Evolutionary conservation across 805 yeast species (phyloP).

Genomic region (Pichia scutulata): DNA sequence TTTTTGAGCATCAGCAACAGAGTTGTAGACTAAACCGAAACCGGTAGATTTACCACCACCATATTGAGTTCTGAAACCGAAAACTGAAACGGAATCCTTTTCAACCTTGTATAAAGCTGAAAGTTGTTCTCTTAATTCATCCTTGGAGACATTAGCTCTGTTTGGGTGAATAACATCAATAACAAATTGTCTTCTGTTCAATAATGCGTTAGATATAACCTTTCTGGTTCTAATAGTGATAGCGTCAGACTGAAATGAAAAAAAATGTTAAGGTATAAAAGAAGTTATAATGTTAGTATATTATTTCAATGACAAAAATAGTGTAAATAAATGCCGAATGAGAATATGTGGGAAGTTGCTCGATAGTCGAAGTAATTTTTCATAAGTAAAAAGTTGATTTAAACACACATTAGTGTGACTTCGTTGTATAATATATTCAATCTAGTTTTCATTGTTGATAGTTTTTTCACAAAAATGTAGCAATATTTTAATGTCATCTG

Average conservation of each 20-base stretch:
- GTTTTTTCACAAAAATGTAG: too few species aligned
- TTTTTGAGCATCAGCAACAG: conserved; percentile 94
- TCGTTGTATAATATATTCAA: too few species aligned
- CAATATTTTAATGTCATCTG: too few species aligned
- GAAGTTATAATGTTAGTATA: conserved; percentile 19
- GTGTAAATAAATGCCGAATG: not conserved
- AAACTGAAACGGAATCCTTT: conserved; percentile 76
- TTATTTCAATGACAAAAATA: not conserved
- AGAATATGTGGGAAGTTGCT: too few species aligned
- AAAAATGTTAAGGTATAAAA: not conserved
- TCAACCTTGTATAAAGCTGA: conserved; percentile 58
- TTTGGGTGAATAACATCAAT: conserved; percentile 99
- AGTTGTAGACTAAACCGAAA: conserved; percentile 98
- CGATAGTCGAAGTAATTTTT: too few species aligned
- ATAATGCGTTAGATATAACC: conserved; percentile 98
- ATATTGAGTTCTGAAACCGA: conserved; percentile 98
- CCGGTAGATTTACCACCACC: conserved; percentile 99
- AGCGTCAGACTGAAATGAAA: conserved; percentile 78
- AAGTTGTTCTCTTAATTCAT: conserved; percentile 82
- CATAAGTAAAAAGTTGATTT: too few species aligned
- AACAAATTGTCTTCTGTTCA: conserved; percentile 99
- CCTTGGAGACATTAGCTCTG: conserved; percentile 98
- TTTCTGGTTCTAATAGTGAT: conserved; percentile 99
- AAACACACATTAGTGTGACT: too few species aligned
- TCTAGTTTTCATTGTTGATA: too few species aligned